These are phyloP conservation scores for Phytopythium sindhum DNA, from an alignment of 352 stramenopile species.

Conservation along the genomic window DNA sequence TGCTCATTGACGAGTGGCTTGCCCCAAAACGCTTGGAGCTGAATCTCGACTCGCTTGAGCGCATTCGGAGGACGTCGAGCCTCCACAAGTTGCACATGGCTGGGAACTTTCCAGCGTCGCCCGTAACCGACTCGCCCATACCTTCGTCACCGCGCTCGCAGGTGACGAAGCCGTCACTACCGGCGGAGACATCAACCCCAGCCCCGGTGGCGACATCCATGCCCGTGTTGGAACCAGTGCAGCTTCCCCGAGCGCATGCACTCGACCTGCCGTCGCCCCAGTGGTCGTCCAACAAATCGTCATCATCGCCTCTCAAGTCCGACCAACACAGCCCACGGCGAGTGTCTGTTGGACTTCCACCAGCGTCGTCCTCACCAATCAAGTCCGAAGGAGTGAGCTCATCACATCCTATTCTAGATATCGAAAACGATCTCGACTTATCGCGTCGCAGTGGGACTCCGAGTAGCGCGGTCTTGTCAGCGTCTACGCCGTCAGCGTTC, in stretches of 20 bases:
- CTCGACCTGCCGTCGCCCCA: constrained; percentile 1
- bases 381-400: constrained; percentile 3
- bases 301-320: not conserved
- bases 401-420: not conserved
- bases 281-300: not conserved
- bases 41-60: constrained; percentile 66
- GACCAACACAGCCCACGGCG: constrained; percentile 7
- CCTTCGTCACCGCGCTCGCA: not conserved
- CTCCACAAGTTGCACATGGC: not conserved
- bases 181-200: not conserved
- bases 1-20: constrained; percentile 53
- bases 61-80: constrained; percentile 4
- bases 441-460: not conserved
- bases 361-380: constrained; percentile 1
- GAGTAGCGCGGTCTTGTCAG: not conserved
- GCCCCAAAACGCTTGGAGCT: constrained; percentile 60
- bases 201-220: not conserved
- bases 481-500: not conserved
- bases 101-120: not conserved
- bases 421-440: not conserved
- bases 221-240: constrained; percentile 1
- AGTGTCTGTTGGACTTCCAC: not conserved
- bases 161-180: not conserved
- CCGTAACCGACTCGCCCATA: not conserved
- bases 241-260: not conserved